Evolutionary conservation across 306 rosid species (phyloP).

Genomic region (Prunus padus): DNA sequence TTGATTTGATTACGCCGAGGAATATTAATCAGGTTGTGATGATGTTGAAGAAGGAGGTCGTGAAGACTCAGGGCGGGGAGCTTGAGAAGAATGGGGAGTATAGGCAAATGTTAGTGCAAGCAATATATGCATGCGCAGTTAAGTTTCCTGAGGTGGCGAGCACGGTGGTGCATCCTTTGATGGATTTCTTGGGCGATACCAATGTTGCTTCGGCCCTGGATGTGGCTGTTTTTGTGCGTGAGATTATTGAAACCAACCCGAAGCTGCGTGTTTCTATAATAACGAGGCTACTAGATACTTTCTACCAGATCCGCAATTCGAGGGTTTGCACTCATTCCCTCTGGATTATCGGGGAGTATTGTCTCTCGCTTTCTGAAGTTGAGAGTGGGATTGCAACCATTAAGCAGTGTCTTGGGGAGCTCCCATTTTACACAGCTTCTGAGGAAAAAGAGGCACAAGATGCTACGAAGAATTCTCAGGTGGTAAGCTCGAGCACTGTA

Average conservation of each 20-base stretch:
- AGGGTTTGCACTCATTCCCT: conserved; percentile 94
- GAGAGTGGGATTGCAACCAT: conserved; percentile 73
- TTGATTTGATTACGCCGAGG: conserved; percentile 76
- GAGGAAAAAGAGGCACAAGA: conserved; percentile 85
- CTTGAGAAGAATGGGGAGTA: conserved; percentile 97
- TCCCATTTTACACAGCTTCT: conserved; percentile 71
- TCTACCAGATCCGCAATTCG: conserved; percentile 88
- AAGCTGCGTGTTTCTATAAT: conserved; percentile 82
- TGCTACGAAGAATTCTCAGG: conserved; percentile 50
- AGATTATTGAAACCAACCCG: conserved; percentile 94
- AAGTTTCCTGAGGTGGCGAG: conserved; percentile 98
- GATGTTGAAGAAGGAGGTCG: conserved; percentile 91
- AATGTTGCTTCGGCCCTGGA: conserved; percentile 93
- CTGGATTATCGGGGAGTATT: conserved; percentile 95
- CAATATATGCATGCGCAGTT: conserved; percentile 88
- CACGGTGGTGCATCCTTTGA: conserved; percentile 90
- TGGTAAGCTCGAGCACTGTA: conserved; percentile 56
- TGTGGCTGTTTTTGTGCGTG: conserved; percentile 89
- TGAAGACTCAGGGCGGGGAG: conserved; percentile 91
- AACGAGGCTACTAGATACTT: conserved; percentile 85
- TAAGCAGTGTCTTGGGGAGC: conserved; percentile 93
- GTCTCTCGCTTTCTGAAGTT: conserved; percentile 86
- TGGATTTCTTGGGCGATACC: conserved; percentile 95
- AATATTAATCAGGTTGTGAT: conserved; percentile 92
- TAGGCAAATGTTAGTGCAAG: conserved; percentile 94